Conservation (phyloP, 1,139 yeast species). For the Kodamaea anthophila region DNA sequence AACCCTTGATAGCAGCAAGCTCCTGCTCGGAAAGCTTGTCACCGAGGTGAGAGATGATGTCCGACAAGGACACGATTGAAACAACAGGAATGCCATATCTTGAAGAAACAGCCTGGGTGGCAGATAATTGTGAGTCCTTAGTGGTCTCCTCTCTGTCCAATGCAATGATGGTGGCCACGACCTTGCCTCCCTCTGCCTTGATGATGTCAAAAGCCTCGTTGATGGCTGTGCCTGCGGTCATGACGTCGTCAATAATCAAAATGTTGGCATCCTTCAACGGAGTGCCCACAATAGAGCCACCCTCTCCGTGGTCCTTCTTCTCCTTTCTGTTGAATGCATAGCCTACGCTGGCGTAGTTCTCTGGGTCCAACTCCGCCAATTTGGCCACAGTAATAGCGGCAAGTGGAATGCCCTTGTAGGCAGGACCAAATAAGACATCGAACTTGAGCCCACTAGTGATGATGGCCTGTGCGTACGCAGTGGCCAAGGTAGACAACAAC, state of each 20-base stretch:
- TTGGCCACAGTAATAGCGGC: conserved; percentile 92
- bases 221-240: conserved; percentile 98
- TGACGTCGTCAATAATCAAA: conserved; percentile 89
- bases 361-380: conserved; percentile 84
- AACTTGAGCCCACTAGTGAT: conserved; percentile 75
- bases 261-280: conserved; percentile 63
- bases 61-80: conserved; percentile 70
- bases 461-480: conserved; percentile 85
- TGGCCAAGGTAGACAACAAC: conserved; percentile 70
- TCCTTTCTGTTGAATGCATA: conserved; percentile 85
- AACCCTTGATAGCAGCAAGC: conserved; percentile 50
- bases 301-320: conserved; percentile 97
- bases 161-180: conserved; percentile 84
- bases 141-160: conserved; percentile 93
- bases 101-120: conserved; percentile 73
- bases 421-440: conserved; percentile 93
- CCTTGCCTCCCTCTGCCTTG: conserved; percentile 59
- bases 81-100: conserved; percentile 76
- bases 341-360: conserved; percentile 56
- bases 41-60: conserved; percentile 60
- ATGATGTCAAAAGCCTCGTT: conserved; percentile 88
- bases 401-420: conserved; percentile 94
- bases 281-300: conserved; percentile 90
- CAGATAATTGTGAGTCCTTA: conserved; percentile 58
- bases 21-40: conserved; percentile 51